Base-by-base conservation (phyloP, 176 grass and related monocot species). In the Avena sativa region DNA sequence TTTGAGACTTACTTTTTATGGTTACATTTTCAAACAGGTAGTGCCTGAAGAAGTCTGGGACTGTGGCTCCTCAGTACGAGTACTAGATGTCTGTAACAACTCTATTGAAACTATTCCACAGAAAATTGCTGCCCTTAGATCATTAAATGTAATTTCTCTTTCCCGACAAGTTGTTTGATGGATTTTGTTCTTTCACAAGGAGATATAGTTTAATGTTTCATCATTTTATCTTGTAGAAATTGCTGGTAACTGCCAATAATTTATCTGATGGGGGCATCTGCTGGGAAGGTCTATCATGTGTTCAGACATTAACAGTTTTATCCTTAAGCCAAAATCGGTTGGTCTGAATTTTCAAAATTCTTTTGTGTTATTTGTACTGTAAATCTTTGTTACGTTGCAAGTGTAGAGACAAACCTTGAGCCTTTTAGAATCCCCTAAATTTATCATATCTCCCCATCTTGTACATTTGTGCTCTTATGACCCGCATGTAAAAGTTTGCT, bases 21-120 rank as follows among this genome's bases (percentile, higher is more conserved):
- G 17, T 71, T 38, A 28, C 81, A 23, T 74, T 43, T 85, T 48
- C 19, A 19, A 79, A 49, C 92, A 98, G 96, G 90, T 20, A 74
- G 84, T 98, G 50, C 96, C 96, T 81, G 92, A 98, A 64, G 96
- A 98, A 94, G 88, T 94, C 55, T 95, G 96, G 96, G 85, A 79
- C 47, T 98, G 92, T 91, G 96, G 92, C 30, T 71, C 84, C 38
- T 93, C 93, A 9, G 46, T 91, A 89, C 85, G 96, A 61, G 80
- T 95, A 85, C 71, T 98, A 60, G 96, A 98, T 79, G 59, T 87
- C 56, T 88, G 79, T 73, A 90, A 87, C 71, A 98, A 98, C 82
- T 85, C 32, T 68, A 90, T 98, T 86, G 85, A 90, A 92, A 88
- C 86, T 83, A 83, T 98, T 84, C 86, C 93, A 56, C 51, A 86